Conservation (phyloP, 176 grass and related monocot genomes). For the Ampelocalamus luodianensis region DNA sequence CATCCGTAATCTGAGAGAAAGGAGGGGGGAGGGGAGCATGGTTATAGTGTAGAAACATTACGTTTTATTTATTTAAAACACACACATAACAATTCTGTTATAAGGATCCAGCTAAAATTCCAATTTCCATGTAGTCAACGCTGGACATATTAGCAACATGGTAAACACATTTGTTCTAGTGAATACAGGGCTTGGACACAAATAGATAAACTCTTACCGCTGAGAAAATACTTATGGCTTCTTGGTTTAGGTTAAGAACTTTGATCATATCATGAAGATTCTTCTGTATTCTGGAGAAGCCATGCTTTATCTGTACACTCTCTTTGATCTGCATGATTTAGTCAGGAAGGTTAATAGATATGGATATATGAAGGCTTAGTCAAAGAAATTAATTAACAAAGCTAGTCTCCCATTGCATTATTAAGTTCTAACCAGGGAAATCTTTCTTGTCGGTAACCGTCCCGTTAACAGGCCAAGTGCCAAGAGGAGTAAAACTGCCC, state of each 20-base stretch:
- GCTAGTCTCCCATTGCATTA: background rate
- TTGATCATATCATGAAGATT: conserved; percentile 76
- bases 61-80: conserved; percentile 23
- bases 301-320: conserved; percentile 59
- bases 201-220: conserved; percentile 49
- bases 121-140: background rate
- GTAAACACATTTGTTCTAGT: background rate
- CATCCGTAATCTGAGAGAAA: conserved; percentile 63
- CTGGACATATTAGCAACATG: background rate
- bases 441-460: too few species aligned
- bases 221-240: conserved; percentile 43
- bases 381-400: background rate
- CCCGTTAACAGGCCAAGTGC: too few species aligned
- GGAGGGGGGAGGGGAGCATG: background rate
- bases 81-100: background rate
- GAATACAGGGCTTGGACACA: background rate
- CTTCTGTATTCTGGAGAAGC: conserved; percentile 61
- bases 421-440: background rate
- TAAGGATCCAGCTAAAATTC: background rate
- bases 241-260: conserved; percentile 60
- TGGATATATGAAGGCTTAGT: background rate
- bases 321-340: conserved; percentile 66
- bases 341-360: conserved; percentile 11
- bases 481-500: too few species aligned
- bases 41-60: background rate